Evolutionary conservation across 768 basidiomycete species (phyloP).

Genomic region (Amanita exitialis): DNA sequence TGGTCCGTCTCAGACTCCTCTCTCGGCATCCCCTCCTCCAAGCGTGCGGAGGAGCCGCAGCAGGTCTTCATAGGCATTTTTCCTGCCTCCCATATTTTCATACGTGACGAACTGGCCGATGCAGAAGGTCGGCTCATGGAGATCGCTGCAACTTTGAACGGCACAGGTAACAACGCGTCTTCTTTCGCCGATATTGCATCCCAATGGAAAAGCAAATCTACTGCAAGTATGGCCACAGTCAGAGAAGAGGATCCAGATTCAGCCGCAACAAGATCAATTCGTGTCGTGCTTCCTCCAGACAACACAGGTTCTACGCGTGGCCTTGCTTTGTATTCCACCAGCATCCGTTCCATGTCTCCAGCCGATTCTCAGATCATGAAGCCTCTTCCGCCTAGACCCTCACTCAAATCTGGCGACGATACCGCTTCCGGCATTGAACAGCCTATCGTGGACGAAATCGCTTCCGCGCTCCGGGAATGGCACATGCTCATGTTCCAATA

Average conservation of each 20-base stretch:
- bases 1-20: constrained; percentile 49
- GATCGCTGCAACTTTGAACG: constrained; percentile 49
- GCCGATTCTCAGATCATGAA: constrained; percentile 57
- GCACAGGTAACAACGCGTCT: constrained; percentile 16
- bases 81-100: constrained; percentile 79
- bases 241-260: constrained; percentile 55
- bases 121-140: constrained; percentile 81
- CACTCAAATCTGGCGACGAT: constrained; percentile 92
- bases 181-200: constrained; percentile 19
- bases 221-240: constrained; percentile 44
- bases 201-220: constrained; percentile 31
- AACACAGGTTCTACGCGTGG: constrained; percentile 66
- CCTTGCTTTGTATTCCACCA: constrained; percentile 62
- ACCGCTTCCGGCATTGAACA: constrained; percentile 75
- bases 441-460: constrained; percentile 95
- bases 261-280: constrained; percentile 50
- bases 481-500: constrained; percentile 87
- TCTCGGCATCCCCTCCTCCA: constrained; percentile 28
- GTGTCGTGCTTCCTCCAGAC: constrained; percentile 65
- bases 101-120: constrained; percentile 80
- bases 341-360: constrained; percentile 64
- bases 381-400: constrained; percentile 81
- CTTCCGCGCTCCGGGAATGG: constrained; percentile 95
- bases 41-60: constrained; percentile 66
- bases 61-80: constrained; percentile 94